Conservation (phyloP, 768 basidiomycete genomes). For the Leccinellum albellum region DNA sequence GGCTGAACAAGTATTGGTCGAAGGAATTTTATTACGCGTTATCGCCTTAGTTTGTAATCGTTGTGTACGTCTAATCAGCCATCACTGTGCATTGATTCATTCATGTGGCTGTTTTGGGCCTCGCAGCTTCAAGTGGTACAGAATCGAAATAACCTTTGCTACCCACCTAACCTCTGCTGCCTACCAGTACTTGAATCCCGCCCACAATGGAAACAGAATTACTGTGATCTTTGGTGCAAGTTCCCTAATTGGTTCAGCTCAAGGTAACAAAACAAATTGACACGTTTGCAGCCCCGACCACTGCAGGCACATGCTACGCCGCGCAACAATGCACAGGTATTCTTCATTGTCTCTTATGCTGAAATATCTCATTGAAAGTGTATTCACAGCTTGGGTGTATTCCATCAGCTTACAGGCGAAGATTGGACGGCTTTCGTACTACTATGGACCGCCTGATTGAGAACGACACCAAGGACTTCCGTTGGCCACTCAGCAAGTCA, state of each 20-base stretch:
- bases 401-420: not conserved
- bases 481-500: not conserved
- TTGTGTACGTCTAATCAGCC: too few relatives aligned
- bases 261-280: too few relatives aligned
- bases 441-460: not conserved
- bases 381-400: not conserved
- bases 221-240: too few relatives aligned
- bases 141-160: too few relatives aligned
- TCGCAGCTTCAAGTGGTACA: too few relatives aligned
- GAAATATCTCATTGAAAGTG: not conserved
- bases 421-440: not conserved
- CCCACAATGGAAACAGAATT: too few relatives aligned
- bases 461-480: not conserved
- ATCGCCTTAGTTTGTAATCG: not conserved
- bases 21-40: not conserved
- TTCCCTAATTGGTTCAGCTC: too few relatives aligned
- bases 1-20: constrained; percentile 1
- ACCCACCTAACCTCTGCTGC: too few relatives aligned
- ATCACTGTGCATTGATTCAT: too few relatives aligned
- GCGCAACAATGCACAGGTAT: not conserved
- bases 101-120: too few relatives aligned
- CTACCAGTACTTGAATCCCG: too few relatives aligned
- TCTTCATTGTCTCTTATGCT: not conserved
- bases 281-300: not conserved
- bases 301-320: not conserved